Conservation (phyloP, 805 yeast genomes). For the Dipodascus albidus region DNA sequence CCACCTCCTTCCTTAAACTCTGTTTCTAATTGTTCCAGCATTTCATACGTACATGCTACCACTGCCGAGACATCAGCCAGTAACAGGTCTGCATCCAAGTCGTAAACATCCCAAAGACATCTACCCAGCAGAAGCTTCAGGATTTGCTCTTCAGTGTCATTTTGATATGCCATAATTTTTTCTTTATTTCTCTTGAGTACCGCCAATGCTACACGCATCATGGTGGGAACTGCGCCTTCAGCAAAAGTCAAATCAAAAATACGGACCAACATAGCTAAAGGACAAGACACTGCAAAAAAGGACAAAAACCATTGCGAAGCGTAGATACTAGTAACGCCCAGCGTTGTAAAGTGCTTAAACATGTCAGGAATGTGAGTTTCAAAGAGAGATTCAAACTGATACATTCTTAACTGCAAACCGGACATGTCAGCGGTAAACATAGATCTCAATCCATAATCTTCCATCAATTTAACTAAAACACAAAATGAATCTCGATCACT, state of each 20-base stretch:
- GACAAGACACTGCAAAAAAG: conserved; percentile 49
- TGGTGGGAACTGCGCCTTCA: conserved; percentile 43
- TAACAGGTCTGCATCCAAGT: conserved; percentile 26
- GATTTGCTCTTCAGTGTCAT: conserved; percentile 29
- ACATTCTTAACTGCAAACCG: conserved; percentile 41
- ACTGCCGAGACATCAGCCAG: conserved; percentile 21
- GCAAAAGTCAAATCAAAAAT: conserved; percentile 39
- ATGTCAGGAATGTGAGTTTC: conserved; percentile 31
- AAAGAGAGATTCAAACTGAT: conserved; percentile 38
- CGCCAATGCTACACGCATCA: conserved; percentile 45
- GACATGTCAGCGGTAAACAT: conserved; percentile 43
- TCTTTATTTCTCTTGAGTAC: conserved; percentile 36
- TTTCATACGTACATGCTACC: conserved; percentile 6
- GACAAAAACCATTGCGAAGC: conserved; percentile 60
- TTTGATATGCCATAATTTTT: conserved; percentile 25
- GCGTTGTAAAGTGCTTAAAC: conserved; percentile 30
- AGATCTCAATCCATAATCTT: conserved; percentile 42
- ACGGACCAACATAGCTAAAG: conserved; percentile 37
- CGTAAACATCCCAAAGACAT: conserved; percentile 32
- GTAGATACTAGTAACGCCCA: conserved; percentile 35
- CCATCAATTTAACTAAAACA: conserved; percentile 45
- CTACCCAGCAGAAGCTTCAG: conserved; percentile 31
- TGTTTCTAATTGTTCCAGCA: conserved; percentile 9
- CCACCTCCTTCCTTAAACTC: neutral
- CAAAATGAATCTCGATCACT: conserved; percentile 35